These are phyloP conservation scores for Cercospora zeina DNA, from an alignment of 2,329 filamentous ascomycete genomes.

Conservation along the genomic window DNA sequence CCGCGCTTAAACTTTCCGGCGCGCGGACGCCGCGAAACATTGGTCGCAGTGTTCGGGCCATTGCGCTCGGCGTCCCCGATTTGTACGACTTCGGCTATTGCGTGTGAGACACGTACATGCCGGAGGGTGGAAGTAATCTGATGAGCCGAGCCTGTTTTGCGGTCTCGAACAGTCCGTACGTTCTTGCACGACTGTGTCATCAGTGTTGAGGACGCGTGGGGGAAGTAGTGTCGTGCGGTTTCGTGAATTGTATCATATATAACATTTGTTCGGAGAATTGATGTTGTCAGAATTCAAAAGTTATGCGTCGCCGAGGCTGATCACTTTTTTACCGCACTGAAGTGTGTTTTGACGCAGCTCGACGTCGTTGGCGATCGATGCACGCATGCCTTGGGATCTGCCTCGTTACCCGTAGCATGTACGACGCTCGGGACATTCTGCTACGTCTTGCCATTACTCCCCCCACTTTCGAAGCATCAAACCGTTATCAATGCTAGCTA, in stretches of 20 bases:
- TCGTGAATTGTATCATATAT: not conserved
- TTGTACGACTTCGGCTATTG: conserved; percentile 2
- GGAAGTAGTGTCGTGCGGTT: not conserved
- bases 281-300: not conserved
- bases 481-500: not conserved
- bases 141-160: not conserved
- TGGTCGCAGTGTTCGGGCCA: not conserved
- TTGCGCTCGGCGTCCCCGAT: not conserved
- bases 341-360: not conserved
- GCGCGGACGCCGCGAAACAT: conserved; percentile 7
- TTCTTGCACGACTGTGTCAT: not conserved
- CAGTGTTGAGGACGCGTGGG: not conserved
- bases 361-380: not conserved
- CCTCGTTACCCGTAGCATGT: not conserved
- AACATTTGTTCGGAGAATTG: not conserved
- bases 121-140: not conserved
- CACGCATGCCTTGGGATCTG: not conserved
- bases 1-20: conserved; percentile 11
- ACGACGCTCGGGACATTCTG: not conserved
- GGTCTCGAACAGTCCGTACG: not conserved
- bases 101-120: not conserved
- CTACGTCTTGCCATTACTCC: not conserved
- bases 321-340: not conserved
- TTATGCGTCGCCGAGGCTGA: not conserved
- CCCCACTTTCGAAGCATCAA: not conserved